Base-by-base conservation (phyloP, 345 rosid genomes). In the Salix exigua region DNA sequence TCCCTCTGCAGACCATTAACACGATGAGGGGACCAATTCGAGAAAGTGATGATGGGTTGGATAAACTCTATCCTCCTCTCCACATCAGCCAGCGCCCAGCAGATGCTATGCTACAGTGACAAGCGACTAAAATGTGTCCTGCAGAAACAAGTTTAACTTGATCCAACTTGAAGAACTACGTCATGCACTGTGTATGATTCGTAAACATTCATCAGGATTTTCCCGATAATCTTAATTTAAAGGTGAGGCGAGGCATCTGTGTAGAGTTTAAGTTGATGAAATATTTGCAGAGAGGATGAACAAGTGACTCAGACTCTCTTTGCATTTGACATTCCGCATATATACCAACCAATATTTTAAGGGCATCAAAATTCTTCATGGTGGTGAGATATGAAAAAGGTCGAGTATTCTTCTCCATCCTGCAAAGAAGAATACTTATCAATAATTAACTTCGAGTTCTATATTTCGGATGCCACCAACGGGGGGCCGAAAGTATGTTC, bases 41-140 rank as follows among this genome's bases (percentile, higher is more conserved):
- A 18, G 46, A 77, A 84, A 78, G 83, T 50, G 28, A 64, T 42
- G 70, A 42, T 48, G 71, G 46, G 51, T 73, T 70, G 88, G 89
- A 88, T 88, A 86, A 82, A 74, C 85, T 74, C 88, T 40, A 85
- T 78, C 87, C 37, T 66, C 63, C 77, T 80, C 84, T 80, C 84
- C 87, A 76, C 85, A 74, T 83, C 83, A 84, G 76, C 86, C 62
- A 72, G 50, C 50, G 50, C 50, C 17, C 50, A 46, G 62, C 70
- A 67, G 72, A 77, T 69, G 68, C 69, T 37, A 19, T 51, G 10
- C 50, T 33, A 31, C 46, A 18, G 30, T n/a, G 61, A 70, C 46
- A 51, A 58, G 38, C 53, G 53, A 48, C 67, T 38, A 18, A 31
- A 33, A 35, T 19, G 28, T 26, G 35, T 13, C 61, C 48, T 23